A percentile compares a stretch with the other conserved stretches of the same genome.
These are phyloP conservation scores for Poteriospumella lacustris DNA, from an alignment of 108 stramenopile species.

Conservation along the genomic window DNA sequence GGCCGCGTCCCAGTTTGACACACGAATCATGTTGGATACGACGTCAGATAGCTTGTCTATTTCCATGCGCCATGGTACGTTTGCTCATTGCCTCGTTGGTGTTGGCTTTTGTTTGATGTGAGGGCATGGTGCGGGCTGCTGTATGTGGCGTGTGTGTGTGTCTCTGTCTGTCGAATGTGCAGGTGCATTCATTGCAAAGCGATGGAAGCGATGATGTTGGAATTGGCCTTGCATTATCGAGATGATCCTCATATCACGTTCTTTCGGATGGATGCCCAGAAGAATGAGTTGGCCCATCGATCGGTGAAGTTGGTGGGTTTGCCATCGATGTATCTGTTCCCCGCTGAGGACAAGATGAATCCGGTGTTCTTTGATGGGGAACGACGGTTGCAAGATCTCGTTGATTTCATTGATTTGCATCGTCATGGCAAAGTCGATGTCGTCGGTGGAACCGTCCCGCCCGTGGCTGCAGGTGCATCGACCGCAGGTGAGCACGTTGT, in stretches of 20 bases:
- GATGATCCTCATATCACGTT: neutral
- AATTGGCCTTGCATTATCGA: neutral
- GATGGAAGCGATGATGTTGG: neutral
- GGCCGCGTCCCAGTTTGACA: neutral
- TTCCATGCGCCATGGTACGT: constrained; percentile 18
- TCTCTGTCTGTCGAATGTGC: neutral
- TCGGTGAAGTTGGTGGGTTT: neutral
- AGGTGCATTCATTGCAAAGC: neutral
- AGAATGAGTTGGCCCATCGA: constrained; percentile 1
- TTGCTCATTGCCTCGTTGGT: too few relatives aligned
- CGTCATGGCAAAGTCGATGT: too few relatives aligned
- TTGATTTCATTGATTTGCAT: neutral
- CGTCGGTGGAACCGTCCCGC: too few relatives aligned
- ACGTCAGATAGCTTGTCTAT: neutral
- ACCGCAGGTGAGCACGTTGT: too few relatives aligned
- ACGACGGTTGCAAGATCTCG: neutral
- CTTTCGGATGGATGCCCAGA: neutral
- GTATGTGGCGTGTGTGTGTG: neutral
- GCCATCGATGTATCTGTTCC: neutral
- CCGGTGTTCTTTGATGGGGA: neutral
- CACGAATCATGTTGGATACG: neutral
- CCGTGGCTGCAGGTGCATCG: too few relatives aligned
- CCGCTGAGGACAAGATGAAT: constrained; percentile 3
- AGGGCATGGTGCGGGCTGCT: neutral
- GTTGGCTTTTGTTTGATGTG: too few relatives aligned